Evolutionary conservation across 2,329 filamentous ascomycete species (phyloP).

Genomic region (Xylaria sp.): DNA sequence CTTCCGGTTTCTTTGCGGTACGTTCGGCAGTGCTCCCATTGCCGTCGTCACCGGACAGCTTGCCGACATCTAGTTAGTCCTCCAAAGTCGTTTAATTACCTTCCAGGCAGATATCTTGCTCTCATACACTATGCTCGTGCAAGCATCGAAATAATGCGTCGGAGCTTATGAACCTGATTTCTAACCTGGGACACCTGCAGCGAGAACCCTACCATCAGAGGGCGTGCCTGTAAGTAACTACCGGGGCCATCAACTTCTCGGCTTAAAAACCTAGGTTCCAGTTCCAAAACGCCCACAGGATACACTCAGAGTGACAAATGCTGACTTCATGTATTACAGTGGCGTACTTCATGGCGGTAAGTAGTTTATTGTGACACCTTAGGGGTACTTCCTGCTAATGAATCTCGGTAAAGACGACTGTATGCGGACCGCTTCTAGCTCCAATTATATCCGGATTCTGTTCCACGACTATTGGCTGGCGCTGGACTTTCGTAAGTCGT

Average conservation of each 20-base stretch:
- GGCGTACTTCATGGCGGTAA: slow-evolving; percentile 71
- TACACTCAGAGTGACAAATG: background rate
- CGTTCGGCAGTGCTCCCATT: slow-evolving; percentile 68
- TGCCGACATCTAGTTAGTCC: slow-evolving; percentile 68
- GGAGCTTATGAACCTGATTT: background rate
- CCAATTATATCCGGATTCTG: slow-evolving; percentile 74
- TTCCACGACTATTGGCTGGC: slow-evolving; percentile 69
- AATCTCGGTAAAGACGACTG: slow-evolving; percentile 61
- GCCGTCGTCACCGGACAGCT: slow-evolving; percentile 72
- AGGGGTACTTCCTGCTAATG: slow-evolving; percentile 13
- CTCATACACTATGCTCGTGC: background rate
- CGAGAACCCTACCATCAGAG: slow-evolving; percentile 64
- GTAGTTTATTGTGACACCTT: slow-evolving; percentile 34
- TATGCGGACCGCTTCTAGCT: slow-evolving; percentile 73
- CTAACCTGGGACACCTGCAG: slow-evolving; percentile 17
- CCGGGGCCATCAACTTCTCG: background rate
- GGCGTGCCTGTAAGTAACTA: slow-evolving; percentile 58
- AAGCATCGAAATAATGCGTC: background rate
- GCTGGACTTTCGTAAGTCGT: slow-evolving; percentile 67
- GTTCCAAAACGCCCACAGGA: background rate
- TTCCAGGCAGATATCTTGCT: background rate
- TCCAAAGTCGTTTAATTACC: background rate
- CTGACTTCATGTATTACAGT: slow-evolving; percentile 45
- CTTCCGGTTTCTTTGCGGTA: slow-evolving; percentile 65
- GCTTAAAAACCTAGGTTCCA: background rate